These are phyloP conservation scores for Schwanniomyces occidentalis DNA, from an alignment of 805 yeast genomes.

Conservation along the genomic window DNA sequence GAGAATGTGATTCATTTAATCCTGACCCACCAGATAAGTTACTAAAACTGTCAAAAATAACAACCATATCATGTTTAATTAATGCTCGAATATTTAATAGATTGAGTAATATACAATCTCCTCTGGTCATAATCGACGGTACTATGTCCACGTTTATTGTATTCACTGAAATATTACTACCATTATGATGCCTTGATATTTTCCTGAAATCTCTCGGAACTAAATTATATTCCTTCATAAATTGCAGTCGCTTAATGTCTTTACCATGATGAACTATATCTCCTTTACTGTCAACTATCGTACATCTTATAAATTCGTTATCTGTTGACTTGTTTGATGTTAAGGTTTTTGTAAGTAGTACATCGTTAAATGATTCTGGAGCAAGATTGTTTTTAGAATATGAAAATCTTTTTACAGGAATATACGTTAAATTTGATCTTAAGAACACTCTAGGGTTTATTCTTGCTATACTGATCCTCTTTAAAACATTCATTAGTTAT, in stretches of 20 bases:
- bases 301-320: constrained; percentile 45
- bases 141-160: constrained; percentile 48
- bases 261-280: constrained; percentile 45
- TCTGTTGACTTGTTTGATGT: constrained; percentile 18
- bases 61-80: constrained; percentile 52
- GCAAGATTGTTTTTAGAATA: too few relatives aligned
- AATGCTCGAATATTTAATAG: constrained; percentile 52
- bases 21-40: constrained; percentile 32
- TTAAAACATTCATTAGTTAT: too few relatives aligned
- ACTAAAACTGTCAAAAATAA: constrained; percentile 39
- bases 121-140: constrained; percentile 53
- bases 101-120: constrained; percentile 47
- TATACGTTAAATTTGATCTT: background rate
- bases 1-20: constrained; percentile 47
- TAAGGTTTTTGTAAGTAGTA: constrained; percentile 20
- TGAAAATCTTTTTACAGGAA: background rate
- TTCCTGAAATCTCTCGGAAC: constrained; percentile 61
- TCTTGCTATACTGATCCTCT: too few relatives aligned
- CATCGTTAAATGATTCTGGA: constrained; percentile 11
- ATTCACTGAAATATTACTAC: constrained; percentile 6
- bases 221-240: constrained; percentile 46
- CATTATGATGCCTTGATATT: constrained; percentile 36
- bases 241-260: constrained; percentile 43
- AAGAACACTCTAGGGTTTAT: too few relatives aligned
- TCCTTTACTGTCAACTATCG: constrained; percentile 50